These are phyloP conservation scores for Begonia fuchsioides DNA, from an alignment of 306 rosid genomes.

Conservation along the genomic window DNA sequence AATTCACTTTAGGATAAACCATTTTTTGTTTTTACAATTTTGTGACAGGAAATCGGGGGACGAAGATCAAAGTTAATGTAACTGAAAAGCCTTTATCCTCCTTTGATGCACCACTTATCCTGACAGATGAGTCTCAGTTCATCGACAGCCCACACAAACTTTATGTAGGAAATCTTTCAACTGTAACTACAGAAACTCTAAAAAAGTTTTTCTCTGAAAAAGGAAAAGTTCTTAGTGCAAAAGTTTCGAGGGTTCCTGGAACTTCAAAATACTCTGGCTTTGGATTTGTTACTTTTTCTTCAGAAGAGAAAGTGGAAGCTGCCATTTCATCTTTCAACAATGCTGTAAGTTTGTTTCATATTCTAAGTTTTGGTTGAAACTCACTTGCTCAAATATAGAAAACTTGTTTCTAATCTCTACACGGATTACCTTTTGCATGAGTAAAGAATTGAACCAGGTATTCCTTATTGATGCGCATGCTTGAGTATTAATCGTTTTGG, in stretches of 20 bases:
- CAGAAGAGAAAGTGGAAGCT: constrained; percentile 77
- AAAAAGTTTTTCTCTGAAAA: constrained; percentile 52
- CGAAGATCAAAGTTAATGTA: constrained; percentile 72
- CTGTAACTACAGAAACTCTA: constrained; percentile 56
- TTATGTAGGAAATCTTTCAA: constrained; percentile 81
- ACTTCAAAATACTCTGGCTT: constrained; percentile 77
- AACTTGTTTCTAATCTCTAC: background rate
- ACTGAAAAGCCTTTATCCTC: constrained; percentile 62
- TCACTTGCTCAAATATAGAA: constrained; percentile 3
- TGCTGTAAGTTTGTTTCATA: constrained; percentile 43
- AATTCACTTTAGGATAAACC: background rate
- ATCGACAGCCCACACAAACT: constrained; percentile 85
- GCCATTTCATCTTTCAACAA: constrained; percentile 72
- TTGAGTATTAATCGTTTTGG: no score
- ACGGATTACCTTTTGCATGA: background rate
- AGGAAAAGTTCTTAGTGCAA: constrained; percentile 73
- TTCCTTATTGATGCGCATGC: no score
- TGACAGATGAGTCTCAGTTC: constrained; percentile 65
- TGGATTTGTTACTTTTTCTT: constrained; percentile 76
- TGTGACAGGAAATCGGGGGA: constrained; percentile 63
- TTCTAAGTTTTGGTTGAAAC: constrained; percentile 3
- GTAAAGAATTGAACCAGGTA: no score
- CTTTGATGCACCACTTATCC: constrained; percentile 26
- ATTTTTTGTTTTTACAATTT: background rate
- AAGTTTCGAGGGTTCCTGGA: constrained; percentile 86